Conservation (phyloP, 345 rosid species). For the Citrus australasica region DNA sequence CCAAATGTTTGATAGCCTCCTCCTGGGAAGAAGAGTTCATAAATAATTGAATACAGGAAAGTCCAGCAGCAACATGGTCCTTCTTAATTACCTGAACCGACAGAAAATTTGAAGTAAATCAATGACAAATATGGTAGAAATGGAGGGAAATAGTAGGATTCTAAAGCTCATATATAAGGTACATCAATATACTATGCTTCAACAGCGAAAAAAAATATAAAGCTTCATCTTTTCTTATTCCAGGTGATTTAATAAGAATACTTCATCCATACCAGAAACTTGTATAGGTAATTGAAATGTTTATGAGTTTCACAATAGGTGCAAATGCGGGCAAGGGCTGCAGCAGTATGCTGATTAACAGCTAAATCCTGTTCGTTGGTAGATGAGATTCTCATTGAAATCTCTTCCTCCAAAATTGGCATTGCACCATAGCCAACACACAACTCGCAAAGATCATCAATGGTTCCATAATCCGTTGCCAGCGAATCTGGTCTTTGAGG, state of each 20-base stretch:
- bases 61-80: conserved; percentile 94
- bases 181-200: neutral
- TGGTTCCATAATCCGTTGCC: conserved; percentile 88
- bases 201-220: neutral
- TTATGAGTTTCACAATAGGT: conserved; percentile 71
- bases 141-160: neutral
- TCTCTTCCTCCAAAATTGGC: conserved; percentile 74
- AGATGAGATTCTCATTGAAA: conserved; percentile 62
- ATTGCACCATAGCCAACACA: conserved; percentile 83
- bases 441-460: conserved; percentile 80
- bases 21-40: conserved; percentile 88
- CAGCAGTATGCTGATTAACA: conserved; percentile 59
- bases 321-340: conserved; percentile 82
- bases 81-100: conserved; percentile 79
- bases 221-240: neutral
- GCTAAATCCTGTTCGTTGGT: conserved; percentile 52
- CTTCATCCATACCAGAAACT: conserved; percentile 58
- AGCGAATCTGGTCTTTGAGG: conserved; percentile 91
- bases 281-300: conserved; percentile 86
- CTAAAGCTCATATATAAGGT: neutral
- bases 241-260: neutral
- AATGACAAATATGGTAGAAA: neutral
- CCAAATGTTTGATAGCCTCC: conserved; percentile 89
- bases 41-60: conserved; percentile 88
- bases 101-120: conserved; percentile 1